Percentiles rank a stretch among this genome's conserved stretches.
Evolutionary conservation across 495 filamentous ascomycete genomes (phyloP).

Genomic region (Penicilliopsis zonata): DNA sequence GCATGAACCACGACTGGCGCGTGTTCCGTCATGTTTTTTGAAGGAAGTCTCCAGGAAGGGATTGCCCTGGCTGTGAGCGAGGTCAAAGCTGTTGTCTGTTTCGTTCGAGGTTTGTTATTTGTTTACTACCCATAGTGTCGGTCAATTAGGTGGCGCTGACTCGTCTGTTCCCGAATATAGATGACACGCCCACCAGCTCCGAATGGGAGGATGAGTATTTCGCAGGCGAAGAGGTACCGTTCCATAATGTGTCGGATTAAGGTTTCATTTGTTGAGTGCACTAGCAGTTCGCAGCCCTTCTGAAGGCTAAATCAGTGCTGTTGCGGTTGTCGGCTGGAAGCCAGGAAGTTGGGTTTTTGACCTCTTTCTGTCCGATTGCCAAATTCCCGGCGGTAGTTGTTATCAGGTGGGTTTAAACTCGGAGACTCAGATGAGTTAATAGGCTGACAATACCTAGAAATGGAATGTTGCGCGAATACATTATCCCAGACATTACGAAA

Average conservation of each 20-base stretch:
- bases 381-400: slow-evolving; percentile 65
- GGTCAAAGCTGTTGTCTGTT: slow-evolving; percentile 53
- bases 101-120: slow-evolving; percentile 45
- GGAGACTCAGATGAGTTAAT: background rate
- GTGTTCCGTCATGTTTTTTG: slow-evolving; percentile 52
- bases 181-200: slow-evolving; percentile 50
- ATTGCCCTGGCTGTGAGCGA: slow-evolving; percentile 62
- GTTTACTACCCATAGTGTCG: no score
- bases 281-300: slow-evolving; percentile 27
- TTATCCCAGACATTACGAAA: slow-evolving; percentile 44
- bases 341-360: slow-evolving; percentile 67
- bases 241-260: background rate
- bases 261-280: slow-evolving; percentile 1
- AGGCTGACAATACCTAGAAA: slow-evolving; percentile 24
- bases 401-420: slow-evolving; percentile 47
- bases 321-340: slow-evolving; percentile 59
- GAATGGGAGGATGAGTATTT: slow-evolving; percentile 72
- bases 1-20: no score
- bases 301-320: slow-evolving; percentile 48
- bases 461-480: slow-evolving; percentile 51
- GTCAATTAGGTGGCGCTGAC: no score
- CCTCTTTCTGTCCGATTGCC: slow-evolving; percentile 65
- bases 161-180: no score
- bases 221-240: slow-evolving; percentile 41
- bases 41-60: slow-evolving; percentile 66